A percentile compares a stretch with the other conserved stretches of the same genome.
phyloP scores from a whole-genome alignment of 2,329 filamentous ascomycete species.

The Phoma sp. region DNA sequence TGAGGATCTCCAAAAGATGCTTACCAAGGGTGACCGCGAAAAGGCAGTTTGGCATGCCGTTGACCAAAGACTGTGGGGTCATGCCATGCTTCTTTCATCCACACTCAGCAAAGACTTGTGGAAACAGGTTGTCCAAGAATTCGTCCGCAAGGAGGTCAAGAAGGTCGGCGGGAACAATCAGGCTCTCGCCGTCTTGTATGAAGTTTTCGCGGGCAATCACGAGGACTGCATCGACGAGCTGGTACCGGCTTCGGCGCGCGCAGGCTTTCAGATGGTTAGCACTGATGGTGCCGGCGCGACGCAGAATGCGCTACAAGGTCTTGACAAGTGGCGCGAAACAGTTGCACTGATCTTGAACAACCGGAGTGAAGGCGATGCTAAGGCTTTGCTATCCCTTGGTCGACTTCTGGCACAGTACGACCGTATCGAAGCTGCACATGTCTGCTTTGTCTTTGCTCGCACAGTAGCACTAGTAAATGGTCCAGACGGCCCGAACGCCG shows the following conservation, averaged over 20 bases:
- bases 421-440: constrained; percentile 87
- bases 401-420: constrained; percentile 84
- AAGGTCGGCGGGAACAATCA: constrained; percentile 79
- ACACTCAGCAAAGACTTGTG: constrained; percentile 77
- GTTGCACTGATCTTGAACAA: constrained; percentile 86
- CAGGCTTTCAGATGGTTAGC: constrained; percentile 88
- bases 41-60: constrained; percentile 93
- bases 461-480: constrained; percentile 76
- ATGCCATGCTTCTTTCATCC: constrained; percentile 89
- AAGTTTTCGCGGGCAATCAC: constrained; percentile 89
- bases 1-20: constrained; percentile 72
- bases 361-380: constrained; percentile 77
- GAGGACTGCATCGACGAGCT: constrained; percentile 96
- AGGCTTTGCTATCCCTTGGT: constrained; percentile 79
- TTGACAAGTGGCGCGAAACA: constrained; percentile 95
- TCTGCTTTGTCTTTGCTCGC: constrained; percentile 89
- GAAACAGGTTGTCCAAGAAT: constrained; percentile 93
- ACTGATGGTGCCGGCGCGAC: constrained; percentile 64
- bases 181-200: constrained; percentile 88
- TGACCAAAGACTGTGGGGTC: constrained; percentile 93
- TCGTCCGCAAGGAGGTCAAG: constrained; percentile 93
- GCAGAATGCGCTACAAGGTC: constrained; percentile 78
- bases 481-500: constrained; percentile 76
- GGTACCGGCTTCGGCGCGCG: constrained; percentile 88
- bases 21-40: constrained; percentile 83